phyloP scores from a whole-genome alignment of 345 rosid genomes.

The Rhodamnia rubescens region DNA sequence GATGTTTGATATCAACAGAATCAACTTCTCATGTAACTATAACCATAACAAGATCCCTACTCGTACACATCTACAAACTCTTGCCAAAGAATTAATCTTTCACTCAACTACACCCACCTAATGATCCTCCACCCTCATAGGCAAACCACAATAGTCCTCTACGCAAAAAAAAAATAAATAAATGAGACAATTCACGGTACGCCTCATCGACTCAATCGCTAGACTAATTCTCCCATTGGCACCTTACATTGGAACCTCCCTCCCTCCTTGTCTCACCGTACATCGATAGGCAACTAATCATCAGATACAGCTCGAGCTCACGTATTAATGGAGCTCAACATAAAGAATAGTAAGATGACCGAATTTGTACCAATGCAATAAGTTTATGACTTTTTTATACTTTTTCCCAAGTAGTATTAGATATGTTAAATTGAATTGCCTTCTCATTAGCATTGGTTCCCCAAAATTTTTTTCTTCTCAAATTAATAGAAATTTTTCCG shows the following conservation, averaged over 20 bases:
- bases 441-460: too few species aligned
- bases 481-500: too few species aligned
- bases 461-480: too few species aligned
- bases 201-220: background rate
- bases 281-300: background rate
- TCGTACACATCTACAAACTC: background rate
- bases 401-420: too few species aligned
- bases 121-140: background rate
- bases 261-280: background rate
- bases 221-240: background rate
- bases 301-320: background rate
- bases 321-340: too few species aligned
- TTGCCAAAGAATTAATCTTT: fast-evolving
- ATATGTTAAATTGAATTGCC: too few species aligned
- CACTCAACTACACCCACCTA: background rate
- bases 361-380: too few species aligned
- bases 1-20: background rate
- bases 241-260: background rate
- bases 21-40: background rate
- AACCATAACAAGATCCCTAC: background rate
- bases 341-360: too few species aligned
- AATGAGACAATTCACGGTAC: fast-evolving
- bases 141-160: background rate
- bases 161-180: background rate
- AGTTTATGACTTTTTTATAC: too few species aligned